Base-by-base conservation (phyloP, 148 eudicot genomes). In the Rhododendron kiyosumense region DNA sequence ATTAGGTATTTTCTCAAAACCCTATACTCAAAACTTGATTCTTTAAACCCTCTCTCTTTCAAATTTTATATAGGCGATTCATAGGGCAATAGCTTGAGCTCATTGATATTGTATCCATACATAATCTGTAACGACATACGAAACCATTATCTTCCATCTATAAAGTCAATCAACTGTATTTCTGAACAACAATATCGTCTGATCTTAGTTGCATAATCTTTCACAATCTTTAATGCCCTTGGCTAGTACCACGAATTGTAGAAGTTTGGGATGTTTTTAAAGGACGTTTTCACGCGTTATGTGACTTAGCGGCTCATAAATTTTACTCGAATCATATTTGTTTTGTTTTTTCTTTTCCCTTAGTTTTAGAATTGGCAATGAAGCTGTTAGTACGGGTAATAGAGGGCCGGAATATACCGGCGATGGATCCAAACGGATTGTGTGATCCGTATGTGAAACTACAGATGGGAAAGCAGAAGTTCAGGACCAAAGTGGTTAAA, bases 371-470 rank as follows among this genome's bases (percentile, higher is more conserved):
- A 48, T 80, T 49, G 36, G 84, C 82, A 43, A 92, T 92, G 94
- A 91, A 86, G 89, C 86, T 92, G 67, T 48, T 91, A 83, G 94
- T 92, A 24, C 88, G 93, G 71, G 98, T 97, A 41, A 93, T 95
- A 65, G 99, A 97, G 86, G 99, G 98, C 14, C 89, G 92, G 52
- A 93, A 95, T 51, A 78, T 97, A 89, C 98, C 99, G 1, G 94
- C 98, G 82, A 92, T 93, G 93, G 99, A 97, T 94, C 92, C 92
- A 49, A 97, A 97, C 86, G 98, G 98, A 84, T 89, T 91, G 59
- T 93, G 98, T 86, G 99, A 97, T 92, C 98, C 99, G 20, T 97
- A 97, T 78, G 99, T 95, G 24, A 94, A 91, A 86, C 83, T 97
- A 32, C 94, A 95, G 87, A 63, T 97, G 43, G 99, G 99, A 20